phyloP scores from a whole-genome alignment of 2,329 filamentous ascomycete species.

The Penicillium rolfsii region DNA sequence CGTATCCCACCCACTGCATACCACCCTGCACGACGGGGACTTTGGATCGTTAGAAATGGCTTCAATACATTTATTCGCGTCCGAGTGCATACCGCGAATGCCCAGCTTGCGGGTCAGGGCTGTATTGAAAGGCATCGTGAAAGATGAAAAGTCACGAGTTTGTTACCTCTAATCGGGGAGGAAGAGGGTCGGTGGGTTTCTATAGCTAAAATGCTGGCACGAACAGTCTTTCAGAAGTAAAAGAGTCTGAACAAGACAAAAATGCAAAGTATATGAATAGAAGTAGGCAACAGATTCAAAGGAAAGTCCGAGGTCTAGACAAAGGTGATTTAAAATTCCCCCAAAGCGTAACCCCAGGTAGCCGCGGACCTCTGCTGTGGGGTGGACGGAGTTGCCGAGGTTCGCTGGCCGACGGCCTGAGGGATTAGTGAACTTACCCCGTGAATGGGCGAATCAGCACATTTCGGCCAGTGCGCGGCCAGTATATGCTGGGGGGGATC shows the following conservation, averaged over 20 bases:
- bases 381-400: slow-evolving; percentile 38
- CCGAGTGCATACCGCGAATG: slow-evolving; percentile 44
- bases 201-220: slow-evolving; percentile 4
- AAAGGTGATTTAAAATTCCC: slow-evolving; percentile 19
- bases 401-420: slow-evolving; percentile 17
- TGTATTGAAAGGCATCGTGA: slow-evolving; percentile 65
- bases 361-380: slow-evolving; percentile 36
- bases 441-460: background rate
- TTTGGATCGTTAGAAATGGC: slow-evolving; percentile 26
- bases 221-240: background rate
- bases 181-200: slow-evolving; percentile 6
- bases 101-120: slow-evolving; percentile 64
- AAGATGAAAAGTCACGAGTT: slow-evolving; percentile 5
- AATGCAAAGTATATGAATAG: background rate
- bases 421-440: slow-evolving; percentile 10
- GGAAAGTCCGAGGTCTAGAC: slow-evolving; percentile 7
- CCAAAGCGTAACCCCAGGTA: slow-evolving; percentile 13
- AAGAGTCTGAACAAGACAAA: background rate
- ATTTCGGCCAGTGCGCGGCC: background rate
- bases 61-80: background rate
- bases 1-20: slow-evolving; percentile 61
- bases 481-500: background rate
- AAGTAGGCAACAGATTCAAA: slow-evolving; percentile 7
- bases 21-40: slow-evolving; percentile 56
- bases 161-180: slow-evolving; percentile 13